Base-by-base conservation (phyloP, 805 yeast species). In the Hagleromyces aurorensis region DNA sequence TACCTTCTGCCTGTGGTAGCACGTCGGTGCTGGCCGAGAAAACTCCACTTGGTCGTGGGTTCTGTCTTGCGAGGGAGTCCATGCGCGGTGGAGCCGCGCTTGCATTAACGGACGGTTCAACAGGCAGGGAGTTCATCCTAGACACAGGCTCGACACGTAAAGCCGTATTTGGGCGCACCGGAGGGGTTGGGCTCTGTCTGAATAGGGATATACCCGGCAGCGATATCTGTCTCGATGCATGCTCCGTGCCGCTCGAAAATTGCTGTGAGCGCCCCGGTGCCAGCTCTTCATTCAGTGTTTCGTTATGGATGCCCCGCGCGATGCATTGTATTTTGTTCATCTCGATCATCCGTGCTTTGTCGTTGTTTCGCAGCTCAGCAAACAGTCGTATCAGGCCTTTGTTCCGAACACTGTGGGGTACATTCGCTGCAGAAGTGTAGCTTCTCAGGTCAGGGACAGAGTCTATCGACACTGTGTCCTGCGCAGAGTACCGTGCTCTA, bases 251-350 rank as follows among this genome's bases (percentile, higher is more conserved):
- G 11, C 16, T 16, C n/a, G 13, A 10, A 14, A 13, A 28, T 26
- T 6, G 21, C 18, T 5, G 27, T 12, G 7, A 20, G 9, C 18
- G 12, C 21, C 10, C 15, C 10, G 5, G 16, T 12, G 13, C 18
- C 5, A n/a, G 20, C 13, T 27, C 19, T 9, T 19, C 13, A 7
- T 25, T 27, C 12, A 37, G 23, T 11, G 18, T 27, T 8, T 41
- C 47, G 13, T 32, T 40, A 11, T 29, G 32, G 5, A 49, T 18
- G 4, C 44, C 41, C 24, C 40, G 34, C 4, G 52, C 53, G 13
- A 50, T 40, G 29, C 55, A 47, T 26, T 46, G 42, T 2, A 34
- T 40, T 19, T 46, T 39, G 27, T 51, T 52, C 50, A 54, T 51
- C 5, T 41, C 48, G n/a, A 47, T 43, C 7, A 34, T 47, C 17